A percentile compares a stretch with the other conserved stretches of the same genome.
Evolutionary conservation across 306 rosid species (phyloP).

Genomic region (Lathyrus aphaca): DNA sequence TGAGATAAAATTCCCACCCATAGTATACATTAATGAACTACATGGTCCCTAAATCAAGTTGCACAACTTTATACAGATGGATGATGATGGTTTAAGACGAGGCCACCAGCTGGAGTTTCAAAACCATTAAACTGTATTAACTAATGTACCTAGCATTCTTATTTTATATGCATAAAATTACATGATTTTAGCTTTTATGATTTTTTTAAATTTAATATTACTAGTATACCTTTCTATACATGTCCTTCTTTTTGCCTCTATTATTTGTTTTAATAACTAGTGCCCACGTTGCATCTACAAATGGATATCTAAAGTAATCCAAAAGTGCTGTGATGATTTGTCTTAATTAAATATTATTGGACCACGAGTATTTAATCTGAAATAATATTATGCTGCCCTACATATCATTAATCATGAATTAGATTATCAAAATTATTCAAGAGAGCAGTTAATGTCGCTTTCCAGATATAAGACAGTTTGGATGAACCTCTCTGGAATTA

Average conservation of each 20-base stretch:
- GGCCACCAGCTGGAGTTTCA: neutral
- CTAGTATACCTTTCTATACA: neutral
- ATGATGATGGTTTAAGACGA: neutral
- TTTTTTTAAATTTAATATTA: neutral
- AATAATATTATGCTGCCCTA: neutral
- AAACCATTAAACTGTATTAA: neutral
- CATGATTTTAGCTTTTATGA: neutral
- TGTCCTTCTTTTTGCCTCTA: neutral
- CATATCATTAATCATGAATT: neutral
- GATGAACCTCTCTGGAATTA: neutral
- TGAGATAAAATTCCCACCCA: too few species aligned
- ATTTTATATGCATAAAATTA: neutral
- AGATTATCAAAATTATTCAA: conserved; percentile 2
- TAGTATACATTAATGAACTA: too few species aligned
- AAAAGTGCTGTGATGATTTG: neutral
- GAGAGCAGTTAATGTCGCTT: conserved; percentile 8
- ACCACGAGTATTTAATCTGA: conserved; percentile 10
- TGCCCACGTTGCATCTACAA: conserved; percentile 25
- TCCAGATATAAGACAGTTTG: neutral
- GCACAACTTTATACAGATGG: neutral
- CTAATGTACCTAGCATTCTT: neutral
- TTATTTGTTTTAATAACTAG: neutral
- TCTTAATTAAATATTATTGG: neutral
- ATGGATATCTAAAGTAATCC: conserved; percentile 14
- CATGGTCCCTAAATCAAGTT: neutral